Evolutionary conservation across 768 basidiomycete species (phyloP), one percentile per base, ranked within the genome.

Genomic region (Galerina sulciceps): DNA sequence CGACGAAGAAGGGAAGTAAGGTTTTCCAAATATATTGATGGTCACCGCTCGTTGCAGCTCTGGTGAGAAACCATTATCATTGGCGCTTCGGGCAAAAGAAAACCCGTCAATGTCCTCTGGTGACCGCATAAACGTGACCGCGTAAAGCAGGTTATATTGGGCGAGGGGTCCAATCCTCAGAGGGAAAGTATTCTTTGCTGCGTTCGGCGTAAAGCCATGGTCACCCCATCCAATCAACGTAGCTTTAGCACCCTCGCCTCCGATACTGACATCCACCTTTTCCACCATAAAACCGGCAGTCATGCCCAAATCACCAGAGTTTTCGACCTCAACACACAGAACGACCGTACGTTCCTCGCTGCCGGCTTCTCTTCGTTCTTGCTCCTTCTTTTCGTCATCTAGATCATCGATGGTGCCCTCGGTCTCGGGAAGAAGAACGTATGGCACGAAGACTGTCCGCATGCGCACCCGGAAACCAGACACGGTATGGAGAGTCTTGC

Each of bases 381-480:
- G 76, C 41, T 84, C 81, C 50, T 81, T 81, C n/a, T 79, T 76
- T 45, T 75, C 73, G 40, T 77, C 78, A 6, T 78, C 78, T 4
- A 69, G 57, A 4, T 70, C 69, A 11, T 69, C 63, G 13, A 65
- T 51, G 6, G 55, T 61, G 11, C 61, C 67, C 37, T 73, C 71
- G 15, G 64, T 65, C 34, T 81, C 81, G 1, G 86, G 85, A 4
- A 93, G 75, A 44, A 94, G 79, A 18, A 95, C 84, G 63, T 93
- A 89, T 0, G 95, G 95, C 10, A 96, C 87, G 62, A 95, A 93
- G 5, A 94, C 90, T 0, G 94, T 95, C n/a, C 94, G 84, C 95
- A 96, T 96, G 35, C 94, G 87, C 22, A 97, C 90, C 18, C 87
- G 83, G 72, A 97, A 90, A 3, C 93, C 94, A 23, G 91, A 90